Evolutionary conservation across 2,329 filamentous ascomycete species (phyloP), one percentile per base, ranked within the genome.

Genomic region (Alternaria triticina): DNA sequence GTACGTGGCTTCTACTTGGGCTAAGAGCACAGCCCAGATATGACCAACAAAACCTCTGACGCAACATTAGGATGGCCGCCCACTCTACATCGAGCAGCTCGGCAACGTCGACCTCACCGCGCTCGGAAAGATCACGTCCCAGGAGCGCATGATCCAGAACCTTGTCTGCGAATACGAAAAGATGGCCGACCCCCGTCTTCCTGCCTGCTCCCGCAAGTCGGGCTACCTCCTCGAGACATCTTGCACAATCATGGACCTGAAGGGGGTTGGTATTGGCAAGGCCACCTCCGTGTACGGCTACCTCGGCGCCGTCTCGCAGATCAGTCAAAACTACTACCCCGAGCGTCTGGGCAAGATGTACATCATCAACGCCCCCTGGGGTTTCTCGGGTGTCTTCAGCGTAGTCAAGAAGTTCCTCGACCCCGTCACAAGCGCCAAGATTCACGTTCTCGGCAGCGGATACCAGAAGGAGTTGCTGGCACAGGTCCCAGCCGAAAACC

Each of bases 301-400:
- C 84, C 88, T 99, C 72, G 89, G 89, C 75, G 88, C 91, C 79
- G 94, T 93, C 49, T 96, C 93, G 33, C 90, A 85, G 80, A 92
- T 99, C 83, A 97, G 93, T 69, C 96, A 98, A 84, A 97, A 98
- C 88, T 97, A 98, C 89, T 99, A 99, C 84, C 96, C 96, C 8
- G 96, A 99, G 87, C 92, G 96, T 63, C 87, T 99, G 63, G 96
- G 96, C 77, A 94, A 94, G 83, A 87, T 99, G 79, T 99, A 97
- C 87, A 85, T 99, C 74, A 97, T 99, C 89, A 99, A 99, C 83
- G 93, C 95, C 4, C 94, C 94, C 20, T 98, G 94, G 94, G 94
- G 94, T 25, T 98, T 98, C 86, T 90, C 90, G 66, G 87, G 87
- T 71, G 91, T 94, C 67, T 99, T 96, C 87, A 86, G 84, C 78